Evolutionary conservation across 495 filamentous ascomycete genomes (phyloP).

Genomic region (Daldinia vernicosa): DNA sequence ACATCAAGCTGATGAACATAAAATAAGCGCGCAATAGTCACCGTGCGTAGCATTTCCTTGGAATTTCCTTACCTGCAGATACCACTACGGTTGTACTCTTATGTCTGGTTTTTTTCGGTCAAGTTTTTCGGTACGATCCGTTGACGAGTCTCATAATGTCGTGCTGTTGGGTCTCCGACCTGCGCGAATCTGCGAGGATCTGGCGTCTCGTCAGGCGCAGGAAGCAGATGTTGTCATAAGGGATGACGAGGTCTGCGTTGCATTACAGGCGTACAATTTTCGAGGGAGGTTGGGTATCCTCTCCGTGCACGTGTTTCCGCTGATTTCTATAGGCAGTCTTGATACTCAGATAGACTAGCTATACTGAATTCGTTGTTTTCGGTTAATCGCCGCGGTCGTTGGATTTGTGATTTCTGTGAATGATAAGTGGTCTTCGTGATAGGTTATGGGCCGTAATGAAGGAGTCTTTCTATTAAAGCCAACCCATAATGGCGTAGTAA

Average conservation of each 20-base stretch:
- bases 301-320: constrained; percentile 14
- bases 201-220: constrained; percentile 45
- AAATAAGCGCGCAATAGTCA: constrained; percentile 54
- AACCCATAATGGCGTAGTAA: too few species aligned
- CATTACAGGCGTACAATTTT: constrained; percentile 51
- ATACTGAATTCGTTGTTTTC: not conserved
- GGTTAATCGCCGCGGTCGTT: not conserved
- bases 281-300: constrained; percentile 33
- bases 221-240: constrained; percentile 51
- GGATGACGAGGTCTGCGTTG: constrained; percentile 60
- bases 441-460: not conserved
- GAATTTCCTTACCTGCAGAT: constrained; percentile 41
- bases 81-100: constrained; percentile 45
- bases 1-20: constrained; percentile 84
- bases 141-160: constrained; percentile 29
- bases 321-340: constrained; percentile 23
- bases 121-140: constrained; percentile 21
- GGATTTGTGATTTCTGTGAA: not conserved
- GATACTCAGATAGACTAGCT: constrained; percentile 12
- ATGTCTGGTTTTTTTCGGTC: constrained; percentile 32
- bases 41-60: constrained; percentile 39
- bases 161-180: constrained; percentile 49
- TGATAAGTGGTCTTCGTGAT: not conserved
- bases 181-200: constrained; percentile 53
- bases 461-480: too few species aligned